Evolutionary conservation across 768 basidiomycete genomes (phyloP).

Genomic region (Lactarius vividus): DNA sequence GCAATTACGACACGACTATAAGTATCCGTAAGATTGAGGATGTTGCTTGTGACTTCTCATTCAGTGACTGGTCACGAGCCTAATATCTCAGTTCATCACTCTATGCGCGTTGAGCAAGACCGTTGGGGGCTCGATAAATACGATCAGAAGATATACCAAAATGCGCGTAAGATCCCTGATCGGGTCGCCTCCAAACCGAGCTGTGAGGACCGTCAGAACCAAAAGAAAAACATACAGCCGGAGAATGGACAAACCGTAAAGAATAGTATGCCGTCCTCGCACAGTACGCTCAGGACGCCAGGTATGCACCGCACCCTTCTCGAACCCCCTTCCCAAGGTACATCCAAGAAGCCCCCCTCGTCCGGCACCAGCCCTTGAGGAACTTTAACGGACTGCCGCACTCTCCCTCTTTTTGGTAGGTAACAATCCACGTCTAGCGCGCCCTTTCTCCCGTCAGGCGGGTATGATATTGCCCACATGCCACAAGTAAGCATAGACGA

Average conservation of each 20-base stretch:
- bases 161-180: constrained; percentile 9
- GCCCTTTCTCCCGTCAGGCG: constrained; percentile 7
- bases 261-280: constrained; percentile 18
- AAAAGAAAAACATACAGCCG: background rate
- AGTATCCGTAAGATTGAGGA: too few species aligned
- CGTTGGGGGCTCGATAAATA: background rate
- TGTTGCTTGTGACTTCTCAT: too few species aligned
- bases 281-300: constrained; percentile 10
- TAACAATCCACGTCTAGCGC: constrained; percentile 12
- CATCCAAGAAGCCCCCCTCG: background rate
- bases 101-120: background rate
- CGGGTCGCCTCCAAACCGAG: background rate
- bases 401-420: background rate
- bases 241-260: constrained; percentile 9
- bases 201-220: background rate
- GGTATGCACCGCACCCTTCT: background rate
- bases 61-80: too few species aligned
- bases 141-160: constrained; percentile 18
- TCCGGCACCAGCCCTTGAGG: background rate
- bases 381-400: background rate
- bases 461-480: constrained; percentile 8
- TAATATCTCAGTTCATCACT: too few species aligned
- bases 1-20: too few species aligned
- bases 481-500: constrained; percentile 16
- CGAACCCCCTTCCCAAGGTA: background rate